Conservation (phyloP, 352 stramenopile species). For the Phytophthora pistaciae region DNA sequence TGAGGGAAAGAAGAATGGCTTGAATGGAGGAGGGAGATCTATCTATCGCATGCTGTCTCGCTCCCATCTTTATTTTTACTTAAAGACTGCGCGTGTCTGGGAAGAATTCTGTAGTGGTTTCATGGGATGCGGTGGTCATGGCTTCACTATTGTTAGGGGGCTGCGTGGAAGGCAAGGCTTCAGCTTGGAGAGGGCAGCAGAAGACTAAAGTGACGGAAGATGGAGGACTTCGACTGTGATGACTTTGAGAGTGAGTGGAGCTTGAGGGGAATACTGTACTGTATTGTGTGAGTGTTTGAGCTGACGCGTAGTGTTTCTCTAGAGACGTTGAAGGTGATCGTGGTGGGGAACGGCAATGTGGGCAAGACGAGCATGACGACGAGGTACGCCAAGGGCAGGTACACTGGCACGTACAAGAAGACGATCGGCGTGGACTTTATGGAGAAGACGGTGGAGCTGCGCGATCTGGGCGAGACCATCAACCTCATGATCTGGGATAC, state of each 20-base stretch:
- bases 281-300: background rate
- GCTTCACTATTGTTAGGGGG: conserved; percentile 12
- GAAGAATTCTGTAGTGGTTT: conserved; percentile 7
- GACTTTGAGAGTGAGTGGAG: conserved; percentile 74
- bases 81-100: background rate
- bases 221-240: conserved; percentile 70
- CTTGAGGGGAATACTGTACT: background rate
- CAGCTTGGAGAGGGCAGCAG: background rate
- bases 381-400: conserved; percentile 80
- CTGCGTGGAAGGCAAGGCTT: background rate
- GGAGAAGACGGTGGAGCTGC: conserved; percentile 78
- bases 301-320: conserved; percentile 7
- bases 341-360: conserved; percentile 87
- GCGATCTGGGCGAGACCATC: conserved; percentile 67
- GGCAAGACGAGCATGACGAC: conserved; percentile 88
- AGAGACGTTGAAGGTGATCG: conserved; percentile 87
- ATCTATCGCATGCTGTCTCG: too few relatives aligned
- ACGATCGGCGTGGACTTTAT: conserved; percentile 89
- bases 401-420: conserved; percentile 87
- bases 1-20: background rate
- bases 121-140: conserved; percentile 3
- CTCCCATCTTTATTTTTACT: background rate
- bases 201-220: conserved; percentile 8
- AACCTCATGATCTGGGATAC: conserved; percentile 89
- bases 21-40: background rate